A percentile compares a stretch with the other conserved stretches of the same genome.
Conservation (phyloP, 2,329 filamentous ascomycete species). For the Exophiala spinifera region DNA sequence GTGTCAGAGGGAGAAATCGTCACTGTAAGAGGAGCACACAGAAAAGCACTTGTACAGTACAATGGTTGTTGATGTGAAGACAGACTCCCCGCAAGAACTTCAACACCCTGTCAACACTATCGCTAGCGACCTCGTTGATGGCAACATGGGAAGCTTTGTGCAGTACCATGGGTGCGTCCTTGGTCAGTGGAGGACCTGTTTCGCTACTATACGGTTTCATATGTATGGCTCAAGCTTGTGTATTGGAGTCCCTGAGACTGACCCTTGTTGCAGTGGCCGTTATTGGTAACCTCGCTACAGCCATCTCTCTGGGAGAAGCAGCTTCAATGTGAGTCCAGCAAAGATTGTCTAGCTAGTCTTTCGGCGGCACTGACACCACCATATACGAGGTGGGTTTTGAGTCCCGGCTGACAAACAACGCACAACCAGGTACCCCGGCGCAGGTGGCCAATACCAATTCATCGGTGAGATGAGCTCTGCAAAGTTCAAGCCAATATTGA, state of each 20-base stretch:
- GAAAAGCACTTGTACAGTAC: too few species aligned
- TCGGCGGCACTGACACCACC: too few species aligned
- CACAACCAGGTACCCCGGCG: neutral
- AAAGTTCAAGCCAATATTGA: neutral
- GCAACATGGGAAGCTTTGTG: slow-evolving; percentile 18
- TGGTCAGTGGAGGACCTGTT: slow-evolving; percentile 18
- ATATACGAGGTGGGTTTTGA: neutral
- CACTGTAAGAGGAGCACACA: neutral
- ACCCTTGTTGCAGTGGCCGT: neutral
- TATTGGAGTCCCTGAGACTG: neutral
- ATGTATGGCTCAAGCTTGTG: neutral
- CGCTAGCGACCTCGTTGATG: neutral
- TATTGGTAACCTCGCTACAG: slow-evolving; percentile 34
- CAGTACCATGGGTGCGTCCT: slow-evolving; percentile 8
- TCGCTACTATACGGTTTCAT: slow-evolving; percentile 17
- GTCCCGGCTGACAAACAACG: neutral
- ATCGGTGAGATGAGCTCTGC: slow-evolving; percentile 31
- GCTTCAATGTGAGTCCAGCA: too few species aligned
- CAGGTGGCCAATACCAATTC: slow-evolving; percentile 41
- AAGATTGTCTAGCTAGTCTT: too few species aligned
- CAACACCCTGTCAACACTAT: neutral
- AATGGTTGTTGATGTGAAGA: neutral
- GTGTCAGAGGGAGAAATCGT: neutral
- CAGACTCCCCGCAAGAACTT: slow-evolving; percentile 2
- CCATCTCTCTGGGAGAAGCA: slow-evolving; percentile 12